These are phyloP conservation scores for Eucalyptus rudis DNA, from an alignment of 345 rosid species.

Conservation along the genomic window DNA sequence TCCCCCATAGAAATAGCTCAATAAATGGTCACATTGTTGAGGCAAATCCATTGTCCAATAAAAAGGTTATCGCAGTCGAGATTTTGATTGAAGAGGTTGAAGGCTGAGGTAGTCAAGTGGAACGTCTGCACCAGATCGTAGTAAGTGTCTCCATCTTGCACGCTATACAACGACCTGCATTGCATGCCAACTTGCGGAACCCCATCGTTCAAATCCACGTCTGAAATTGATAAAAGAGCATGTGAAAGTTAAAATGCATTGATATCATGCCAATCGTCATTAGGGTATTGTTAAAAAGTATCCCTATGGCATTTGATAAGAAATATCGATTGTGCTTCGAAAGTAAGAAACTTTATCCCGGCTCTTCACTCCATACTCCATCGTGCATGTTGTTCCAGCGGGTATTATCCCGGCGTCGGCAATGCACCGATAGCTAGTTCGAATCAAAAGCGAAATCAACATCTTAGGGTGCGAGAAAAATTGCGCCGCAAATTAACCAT, in stretches of 20 bases:
- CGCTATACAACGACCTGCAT: not conserved
- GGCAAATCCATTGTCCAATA: conserved; percentile 28
- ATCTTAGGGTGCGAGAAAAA: not conserved
- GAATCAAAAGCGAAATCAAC: not conserved
- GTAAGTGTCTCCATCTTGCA: conserved; percentile 1
- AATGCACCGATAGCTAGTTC: too few relatives aligned
- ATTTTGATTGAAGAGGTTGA: conserved; percentile 7
- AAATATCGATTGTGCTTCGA: not conserved
- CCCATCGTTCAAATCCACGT: not conserved
- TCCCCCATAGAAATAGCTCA: too few relatives aligned
- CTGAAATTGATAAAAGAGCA: not conserved
- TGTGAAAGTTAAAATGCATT: too few relatives aligned
- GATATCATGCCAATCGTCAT: not conserved
- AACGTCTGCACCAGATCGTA: not conserved
- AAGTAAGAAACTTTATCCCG: too few relatives aligned
- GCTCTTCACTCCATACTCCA: too few relatives aligned
- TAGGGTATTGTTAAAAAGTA: not conserved
- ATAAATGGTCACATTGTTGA: not conserved
- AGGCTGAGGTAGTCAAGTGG: not conserved
- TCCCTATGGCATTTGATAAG: not conserved
- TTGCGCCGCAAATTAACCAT: too few relatives aligned
- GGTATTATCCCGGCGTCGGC: not conserved
- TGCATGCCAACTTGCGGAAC: not conserved
- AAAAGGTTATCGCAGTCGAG: conserved; percentile 8
- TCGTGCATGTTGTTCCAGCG: not conserved